A percentile compares a stretch with the other conserved stretches of the same genome.
Evolutionary conservation across 2,329 filamentous ascomycete genomes (phyloP).

Genomic region (Exophiala aquamarina): DNA sequence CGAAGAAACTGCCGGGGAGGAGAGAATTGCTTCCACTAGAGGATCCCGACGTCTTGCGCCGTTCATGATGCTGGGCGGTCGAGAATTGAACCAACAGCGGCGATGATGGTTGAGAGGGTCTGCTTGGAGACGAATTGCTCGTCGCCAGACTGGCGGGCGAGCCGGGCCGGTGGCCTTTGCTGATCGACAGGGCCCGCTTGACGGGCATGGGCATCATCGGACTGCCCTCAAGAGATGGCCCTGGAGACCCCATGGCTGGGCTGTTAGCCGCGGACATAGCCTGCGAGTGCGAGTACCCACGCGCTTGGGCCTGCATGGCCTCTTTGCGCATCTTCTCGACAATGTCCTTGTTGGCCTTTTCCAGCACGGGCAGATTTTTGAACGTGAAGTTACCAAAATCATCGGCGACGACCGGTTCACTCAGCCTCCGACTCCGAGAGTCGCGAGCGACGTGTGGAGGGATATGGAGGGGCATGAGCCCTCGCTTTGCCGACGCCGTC

Average conservation of each 20-base stretch:
- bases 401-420: conserved; percentile 83
- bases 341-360: conserved; percentile 98
- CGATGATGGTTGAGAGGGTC: conserved; percentile 79
- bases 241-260: conserved; percentile 54
- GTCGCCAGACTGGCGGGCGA: conserved; percentile 82
- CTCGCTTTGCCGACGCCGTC: conserved; percentile 83
- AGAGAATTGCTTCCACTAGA: conserved; percentile 66
- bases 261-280: conserved; percentile 35
- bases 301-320: conserved; percentile 70
- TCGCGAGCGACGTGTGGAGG: conserved; percentile 88
- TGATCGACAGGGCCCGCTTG: conserved; percentile 79
- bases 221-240: conserved; percentile 76
- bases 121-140: conserved; percentile 80
- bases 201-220: conserved; percentile 77
- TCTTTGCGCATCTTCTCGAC: conserved; percentile 94
- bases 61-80: conserved; percentile 76
- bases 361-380: conserved; percentile 93
- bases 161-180: conserved; percentile 77
- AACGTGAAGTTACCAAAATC: conserved; percentile 97
- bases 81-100: conserved; percentile 97
- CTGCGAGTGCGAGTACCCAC: conserved; percentile 46
- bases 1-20: conserved; percentile 70
- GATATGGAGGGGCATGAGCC: conserved; percentile 92
- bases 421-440: conserved; percentile 79
- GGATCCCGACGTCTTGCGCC: conserved; percentile 88